phyloP scores from a whole-genome alignment of 2,329 filamentous ascomycete genomes.

The Monosporascus sp. region DNA sequence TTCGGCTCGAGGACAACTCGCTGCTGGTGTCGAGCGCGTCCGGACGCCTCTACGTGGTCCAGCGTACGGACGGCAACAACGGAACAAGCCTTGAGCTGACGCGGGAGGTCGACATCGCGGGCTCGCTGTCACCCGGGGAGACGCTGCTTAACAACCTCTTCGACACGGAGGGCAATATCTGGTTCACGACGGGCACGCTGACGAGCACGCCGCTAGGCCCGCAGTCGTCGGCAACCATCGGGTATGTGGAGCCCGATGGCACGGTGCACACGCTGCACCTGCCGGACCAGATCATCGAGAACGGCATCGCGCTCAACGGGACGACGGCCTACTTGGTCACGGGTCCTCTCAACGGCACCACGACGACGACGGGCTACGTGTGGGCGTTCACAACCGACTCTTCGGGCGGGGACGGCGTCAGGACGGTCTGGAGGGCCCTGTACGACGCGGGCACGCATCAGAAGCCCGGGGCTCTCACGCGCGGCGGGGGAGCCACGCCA shows the following conservation, averaged over 20 bases:
- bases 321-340: slow-evolving; percentile 8
- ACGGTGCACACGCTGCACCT: slow-evolving; percentile 2
- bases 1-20: neutral
- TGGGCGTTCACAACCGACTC: slow-evolving; percentile 1
- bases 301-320: slow-evolving; percentile 10
- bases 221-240: slow-evolving; percentile 1
- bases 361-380: slow-evolving; percentile 3
- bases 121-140: neutral
- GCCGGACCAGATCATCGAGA: slow-evolving; percentile 8
- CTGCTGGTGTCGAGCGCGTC: neutral
- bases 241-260: neutral
- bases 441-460: neutral
- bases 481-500: slow-evolving; percentile 1
- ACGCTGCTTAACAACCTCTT: neutral
- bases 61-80: neutral
- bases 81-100: neutral
- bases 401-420: neutral
- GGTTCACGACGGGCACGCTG: slow-evolving; percentile 1
- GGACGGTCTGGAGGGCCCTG: neutral
- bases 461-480: neutral
- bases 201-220: neutral
- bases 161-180: slow-evolving; percentile 1
- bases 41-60: slow-evolving; percentile 1
- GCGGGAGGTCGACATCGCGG: neutral
- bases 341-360: slow-evolving; percentile 4